phyloP scores from a whole-genome alignment of 192 early-diverging fungal genomes.

The Coemansia brasiliensis region DNA sequence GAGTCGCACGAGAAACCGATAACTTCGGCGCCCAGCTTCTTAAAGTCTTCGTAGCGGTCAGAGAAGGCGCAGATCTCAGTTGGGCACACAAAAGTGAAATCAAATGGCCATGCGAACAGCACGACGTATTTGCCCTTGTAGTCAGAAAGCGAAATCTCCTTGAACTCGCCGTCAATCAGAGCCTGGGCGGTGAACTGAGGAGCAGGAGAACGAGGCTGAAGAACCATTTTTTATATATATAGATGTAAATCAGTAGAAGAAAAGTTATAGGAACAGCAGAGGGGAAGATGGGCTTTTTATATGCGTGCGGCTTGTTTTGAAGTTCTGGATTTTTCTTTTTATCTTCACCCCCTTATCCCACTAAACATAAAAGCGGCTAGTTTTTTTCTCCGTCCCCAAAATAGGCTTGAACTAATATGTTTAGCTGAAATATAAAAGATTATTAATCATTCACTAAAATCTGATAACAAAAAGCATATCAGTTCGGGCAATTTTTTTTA shows the following conservation, averaged over 20 bases:
- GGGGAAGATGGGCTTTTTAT: background rate
- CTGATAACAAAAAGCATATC: slow-evolving; percentile 1
- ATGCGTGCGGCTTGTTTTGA: background rate
- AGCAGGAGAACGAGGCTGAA: slow-evolving; percentile 55
- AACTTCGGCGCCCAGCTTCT: slow-evolving; percentile 74
- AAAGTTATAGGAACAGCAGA: background rate
- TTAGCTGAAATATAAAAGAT: background rate
- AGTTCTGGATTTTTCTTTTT: slow-evolving; percentile 1
- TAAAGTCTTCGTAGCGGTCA: slow-evolving; percentile 82
- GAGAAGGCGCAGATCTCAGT: slow-evolving; percentile 92
- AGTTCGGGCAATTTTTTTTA: slow-evolving; percentile 6
- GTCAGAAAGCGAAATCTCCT: slow-evolving; percentile 62
- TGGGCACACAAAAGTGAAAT: slow-evolving; percentile 91
- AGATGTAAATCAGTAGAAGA: slow-evolving; percentile 3
- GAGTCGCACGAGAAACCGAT: slow-evolving; percentile 73
- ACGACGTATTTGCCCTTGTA: slow-evolving; percentile 75
- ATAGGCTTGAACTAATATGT: too few relatives aligned
- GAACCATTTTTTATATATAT: slow-evolving; percentile 42
- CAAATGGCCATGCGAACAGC: slow-evolving; percentile 90
- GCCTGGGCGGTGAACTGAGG: slow-evolving; percentile 68
- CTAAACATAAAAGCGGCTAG: background rate
- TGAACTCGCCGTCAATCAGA: slow-evolving; percentile 69
- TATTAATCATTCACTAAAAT: background rate
- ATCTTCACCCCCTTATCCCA: background rate
- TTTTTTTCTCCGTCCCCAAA: background rate